Percentiles rank a stretch among this genome's conserved stretches.
Conservation (phyloP, 768 basidiomycete species). For the Neoboletus subvelutipes region DNA sequence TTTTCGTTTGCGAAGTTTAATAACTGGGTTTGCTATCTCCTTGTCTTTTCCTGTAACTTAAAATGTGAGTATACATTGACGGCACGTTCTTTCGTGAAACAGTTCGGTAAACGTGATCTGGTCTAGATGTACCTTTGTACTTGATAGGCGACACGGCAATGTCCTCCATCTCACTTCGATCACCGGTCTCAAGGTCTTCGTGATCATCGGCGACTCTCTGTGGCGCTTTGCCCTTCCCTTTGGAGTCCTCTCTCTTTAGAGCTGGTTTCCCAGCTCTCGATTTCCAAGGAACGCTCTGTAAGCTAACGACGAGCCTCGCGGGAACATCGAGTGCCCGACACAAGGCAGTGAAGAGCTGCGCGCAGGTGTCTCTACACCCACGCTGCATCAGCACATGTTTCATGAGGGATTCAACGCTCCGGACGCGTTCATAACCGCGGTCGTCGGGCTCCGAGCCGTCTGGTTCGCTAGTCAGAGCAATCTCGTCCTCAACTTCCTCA, state of each 20-base stretch:
- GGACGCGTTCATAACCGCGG: slow-evolving; percentile 62
- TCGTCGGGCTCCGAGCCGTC: slow-evolving; percentile 43
- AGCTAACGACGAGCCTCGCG: slow-evolving; percentile 80
- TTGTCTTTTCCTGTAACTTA: slow-evolving; percentile 52
- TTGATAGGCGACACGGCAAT: slow-evolving; percentile 32
- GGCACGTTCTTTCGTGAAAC: slow-evolving; percentile 1
- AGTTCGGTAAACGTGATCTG: slow-evolving; percentile 2
- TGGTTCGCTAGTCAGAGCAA: slow-evolving; percentile 28
- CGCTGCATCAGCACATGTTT: slow-evolving; percentile 81
- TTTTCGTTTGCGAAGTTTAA: slow-evolving; percentile 59
- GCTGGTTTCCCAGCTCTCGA: slow-evolving; percentile 54
- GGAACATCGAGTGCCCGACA: slow-evolving; percentile 87
- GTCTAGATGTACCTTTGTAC: slow-evolving; percentile 34
- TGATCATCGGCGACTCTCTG: slow-evolving; percentile 20
- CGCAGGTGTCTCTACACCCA: slow-evolving; percentile 83
- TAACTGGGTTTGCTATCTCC: slow-evolving; percentile 51
- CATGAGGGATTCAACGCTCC: slow-evolving; percentile 84
- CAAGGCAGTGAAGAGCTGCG: slow-evolving; percentile 88
- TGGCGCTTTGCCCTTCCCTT: slow-evolving; percentile 37
- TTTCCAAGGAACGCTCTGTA: slow-evolving; percentile 94
- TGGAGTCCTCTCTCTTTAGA: slow-evolving; percentile 38
- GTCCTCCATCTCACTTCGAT: slow-evolving; percentile 41
- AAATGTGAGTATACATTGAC: slow-evolving; percentile 8
- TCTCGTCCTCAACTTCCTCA: slow-evolving; percentile 59
- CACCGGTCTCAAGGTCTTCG: slow-evolving; percentile 31